Conservation (phyloP, 1,139 yeast species). For the Waltiozyma sp. region DNA sequence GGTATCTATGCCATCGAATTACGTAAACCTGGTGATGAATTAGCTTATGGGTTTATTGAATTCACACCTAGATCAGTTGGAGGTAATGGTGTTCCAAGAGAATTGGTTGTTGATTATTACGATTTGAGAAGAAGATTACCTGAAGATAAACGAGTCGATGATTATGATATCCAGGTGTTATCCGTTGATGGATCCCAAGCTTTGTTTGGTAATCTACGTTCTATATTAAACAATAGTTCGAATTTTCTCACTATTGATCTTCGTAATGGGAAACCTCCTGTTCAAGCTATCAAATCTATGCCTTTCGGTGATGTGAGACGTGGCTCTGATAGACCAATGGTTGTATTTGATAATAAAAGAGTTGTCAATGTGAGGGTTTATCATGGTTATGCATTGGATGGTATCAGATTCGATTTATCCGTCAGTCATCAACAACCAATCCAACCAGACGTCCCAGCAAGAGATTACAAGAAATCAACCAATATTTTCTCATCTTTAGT, state of each 20-base stretch:
- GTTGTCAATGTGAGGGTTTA: slow-evolving; percentile 46
- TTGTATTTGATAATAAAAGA: slow-evolving; percentile 16
- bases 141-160: slow-evolving; percentile 21
- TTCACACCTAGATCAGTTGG: slow-evolving; percentile 46
- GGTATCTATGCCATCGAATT: slow-evolving; percentile 70
- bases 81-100: slow-evolving; percentile 49
- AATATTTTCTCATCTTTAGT: slow-evolving; percentile 12
- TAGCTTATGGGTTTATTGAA: slow-evolving; percentile 53
- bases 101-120: slow-evolving; percentile 37
- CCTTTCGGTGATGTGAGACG: slow-evolving; percentile 28
- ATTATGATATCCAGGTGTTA: slow-evolving; percentile 38
- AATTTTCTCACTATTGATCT: slow-evolving; percentile 25
- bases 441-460: slow-evolving; percentile 35
- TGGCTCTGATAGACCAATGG: slow-evolving; percentile 17
- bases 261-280: slow-evolving; percentile 24
- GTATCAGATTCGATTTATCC: slow-evolving; percentile 32
- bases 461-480: slow-evolving; percentile 33
- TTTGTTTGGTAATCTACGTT: slow-evolving; percentile 19
- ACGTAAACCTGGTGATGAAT: slow-evolving; percentile 37
- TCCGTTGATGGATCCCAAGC: slow-evolving; percentile 32
- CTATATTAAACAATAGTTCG: slow-evolving; percentile 7
- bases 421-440: slow-evolving; percentile 1
- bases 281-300: slow-evolving; percentile 37
- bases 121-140: slow-evolving; percentile 35
- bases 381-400: slow-evolving; percentile 74